Percentiles rank a stretch among this genome's conserved stretches.
Conservation (phyloP, 2,329 filamentous ascomycete species). For the Trichoderma lentiforme region DNA sequence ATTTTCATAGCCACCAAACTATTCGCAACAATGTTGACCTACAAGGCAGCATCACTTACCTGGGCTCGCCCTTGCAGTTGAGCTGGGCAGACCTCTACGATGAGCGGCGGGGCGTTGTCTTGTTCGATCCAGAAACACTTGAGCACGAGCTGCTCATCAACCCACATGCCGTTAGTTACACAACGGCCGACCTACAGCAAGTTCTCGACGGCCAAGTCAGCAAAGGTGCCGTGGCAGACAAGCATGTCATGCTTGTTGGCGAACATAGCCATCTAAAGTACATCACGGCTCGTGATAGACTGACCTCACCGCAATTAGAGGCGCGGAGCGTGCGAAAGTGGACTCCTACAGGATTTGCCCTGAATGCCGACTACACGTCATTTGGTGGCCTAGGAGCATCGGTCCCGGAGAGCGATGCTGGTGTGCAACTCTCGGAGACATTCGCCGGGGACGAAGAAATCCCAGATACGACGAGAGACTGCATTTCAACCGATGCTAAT, state of each 20-base stretch:
- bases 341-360: constrained; percentile 3
- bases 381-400: constrained; percentile 19
- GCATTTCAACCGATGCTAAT: neutral
- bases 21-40: constrained; percentile 17
- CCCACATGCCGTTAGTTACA: constrained; percentile 23
- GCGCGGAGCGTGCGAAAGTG: constrained; percentile 20
- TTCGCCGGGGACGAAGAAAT: neutral
- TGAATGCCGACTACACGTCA: neutral
- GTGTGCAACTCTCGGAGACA: constrained; percentile 14
- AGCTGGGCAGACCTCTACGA: constrained; percentile 24
- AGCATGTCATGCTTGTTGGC: constrained; percentile 23
- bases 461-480: neutral
- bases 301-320: constrained; percentile 18
- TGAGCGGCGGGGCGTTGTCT: constrained; percentile 21
- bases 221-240: constrained; percentile 1
- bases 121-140: constrained; percentile 23
- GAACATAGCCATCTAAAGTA: constrained; percentile 19
- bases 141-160: constrained; percentile 23
- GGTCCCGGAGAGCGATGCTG: constrained; percentile 20
- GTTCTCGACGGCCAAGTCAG: constrained; percentile 17
- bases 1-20: constrained; percentile 25
- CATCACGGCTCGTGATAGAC: constrained; percentile 21
- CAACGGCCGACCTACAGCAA: constrained; percentile 7
- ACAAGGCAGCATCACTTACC: constrained; percentile 22
- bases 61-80: constrained; percentile 25